Evolutionary conservation across 768 basidiomycete species (phyloP).

Genomic region (Leccinum uliginosum): DNA sequence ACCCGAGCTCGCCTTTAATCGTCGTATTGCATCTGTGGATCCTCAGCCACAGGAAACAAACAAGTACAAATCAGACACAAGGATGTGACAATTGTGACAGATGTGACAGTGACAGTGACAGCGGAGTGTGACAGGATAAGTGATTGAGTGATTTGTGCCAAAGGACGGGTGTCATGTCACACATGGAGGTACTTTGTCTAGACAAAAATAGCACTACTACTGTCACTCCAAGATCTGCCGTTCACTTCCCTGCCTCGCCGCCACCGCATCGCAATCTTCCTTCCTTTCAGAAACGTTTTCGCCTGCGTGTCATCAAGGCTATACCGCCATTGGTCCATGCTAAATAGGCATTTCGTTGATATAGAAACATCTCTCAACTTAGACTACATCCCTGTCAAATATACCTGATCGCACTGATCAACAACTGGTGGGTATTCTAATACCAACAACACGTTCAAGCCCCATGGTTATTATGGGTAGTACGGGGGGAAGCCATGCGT

Average conservation of each 20-base stretch:
- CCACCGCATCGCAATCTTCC: background rate
- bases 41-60: slow-evolving; percentile 26
- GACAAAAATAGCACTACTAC: background rate
- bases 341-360: slow-evolving; percentile 12
- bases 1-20: slow-evolving; percentile 27
- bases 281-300: slow-evolving; percentile 12
- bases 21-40: slow-evolving; percentile 7
- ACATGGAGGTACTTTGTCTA: slow-evolving; percentile 10
- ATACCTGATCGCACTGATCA: background rate
- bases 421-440: background rate
- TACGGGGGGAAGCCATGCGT: background rate
- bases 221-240: background rate
- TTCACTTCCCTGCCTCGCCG: background rate
- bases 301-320: slow-evolving; percentile 22
- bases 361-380: slow-evolving; percentile 8
- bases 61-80: slow-evolving; percentile 12
- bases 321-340: slow-evolving; percentile 19
- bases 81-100: background rate
- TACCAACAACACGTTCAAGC: background rate
- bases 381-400: background rate
- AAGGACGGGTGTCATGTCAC: slow-evolving; percentile 12
- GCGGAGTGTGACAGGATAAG: slow-evolving; percentile 2
- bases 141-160: slow-evolving; percentile 32
- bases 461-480: slow-evolving; percentile 3
- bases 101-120: slow-evolving; percentile 12